Percentiles rank a stretch among this genome's conserved stretches.
Evolutionary conservation across 306 rosid genomes (phyloP).

Genomic region (Crataegus laevigata): DNA sequence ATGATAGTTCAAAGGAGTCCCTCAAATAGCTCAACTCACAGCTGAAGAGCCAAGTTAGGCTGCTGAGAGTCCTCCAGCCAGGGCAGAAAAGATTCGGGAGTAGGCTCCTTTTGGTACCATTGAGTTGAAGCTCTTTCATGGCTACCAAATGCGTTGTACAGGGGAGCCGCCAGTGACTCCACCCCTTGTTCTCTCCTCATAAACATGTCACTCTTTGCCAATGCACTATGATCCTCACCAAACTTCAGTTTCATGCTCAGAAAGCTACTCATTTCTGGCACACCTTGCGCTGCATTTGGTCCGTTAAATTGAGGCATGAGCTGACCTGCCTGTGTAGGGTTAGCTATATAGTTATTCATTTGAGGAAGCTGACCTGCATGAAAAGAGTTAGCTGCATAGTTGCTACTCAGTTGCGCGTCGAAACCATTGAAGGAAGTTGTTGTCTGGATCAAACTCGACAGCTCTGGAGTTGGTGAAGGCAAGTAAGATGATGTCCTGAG

Average conservation of each 20-base stretch:
- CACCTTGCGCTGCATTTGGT: not conserved
- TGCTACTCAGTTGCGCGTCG: not conserved
- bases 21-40: constrained; percentile 5
- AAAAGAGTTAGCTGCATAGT: not conserved
- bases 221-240: not conserved
- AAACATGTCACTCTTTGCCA: not conserved
- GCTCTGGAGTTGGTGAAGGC: not conserved
- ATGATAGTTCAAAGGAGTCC: not conserved
- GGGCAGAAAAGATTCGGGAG: not conserved
- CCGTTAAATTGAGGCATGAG: not conserved
- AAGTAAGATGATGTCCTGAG: not conserved
- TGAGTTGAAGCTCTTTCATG: not conserved
- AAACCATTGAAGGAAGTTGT: not conserved
- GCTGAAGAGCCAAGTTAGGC: constrained; percentile 32
- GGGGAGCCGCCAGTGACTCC: not conserved
- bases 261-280: not conserved
- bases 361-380: not conserved
- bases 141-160: constrained; percentile 2
- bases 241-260: not conserved
- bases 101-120: constrained; percentile 7
- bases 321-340: not conserved
- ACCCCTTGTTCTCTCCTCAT: constrained; percentile 1
- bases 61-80: constrained; percentile 6
- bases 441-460: not conserved
- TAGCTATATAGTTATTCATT: not conserved